These are phyloP conservation scores for Ceratocystis harringtonii DNA, from an alignment of 2,329 filamentous ascomycete species.

Conservation along the genomic window DNA sequence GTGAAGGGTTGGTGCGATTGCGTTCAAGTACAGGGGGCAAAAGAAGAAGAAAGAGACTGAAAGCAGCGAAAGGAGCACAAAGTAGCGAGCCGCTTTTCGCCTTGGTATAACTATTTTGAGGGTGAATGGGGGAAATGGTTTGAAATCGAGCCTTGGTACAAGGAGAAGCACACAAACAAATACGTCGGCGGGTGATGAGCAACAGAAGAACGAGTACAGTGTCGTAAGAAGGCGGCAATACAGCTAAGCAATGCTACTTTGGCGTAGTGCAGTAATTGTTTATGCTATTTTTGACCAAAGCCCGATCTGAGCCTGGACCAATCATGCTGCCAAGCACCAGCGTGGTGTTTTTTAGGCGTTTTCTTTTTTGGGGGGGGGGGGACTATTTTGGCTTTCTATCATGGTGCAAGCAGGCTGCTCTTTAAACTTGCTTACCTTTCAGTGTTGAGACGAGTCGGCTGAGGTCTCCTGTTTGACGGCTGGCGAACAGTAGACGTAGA, in stretches of 20 bases:
- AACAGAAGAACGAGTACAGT: not conserved
- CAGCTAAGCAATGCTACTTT: not conserved
- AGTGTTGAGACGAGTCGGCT: constrained; percentile 23
- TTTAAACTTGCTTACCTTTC: constrained; percentile 22
- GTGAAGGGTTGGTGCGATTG: constrained; percentile 22
- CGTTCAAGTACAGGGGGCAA: not conserved
- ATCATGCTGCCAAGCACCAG: not conserved
- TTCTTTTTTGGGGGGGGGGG: not conserved
- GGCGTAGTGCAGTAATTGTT: not conserved
- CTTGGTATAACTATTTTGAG: not conserved
- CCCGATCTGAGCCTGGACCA: not conserved
- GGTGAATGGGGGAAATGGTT: not conserved
- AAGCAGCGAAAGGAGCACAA: not conserved
- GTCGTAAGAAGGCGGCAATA: not conserved
- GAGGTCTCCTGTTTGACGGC: constrained; percentile 21
- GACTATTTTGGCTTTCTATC: not conserved
- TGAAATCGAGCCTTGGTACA: not conserved
- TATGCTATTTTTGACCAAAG: not conserved
- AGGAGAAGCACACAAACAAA: not conserved
- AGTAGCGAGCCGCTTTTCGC: not conserved
- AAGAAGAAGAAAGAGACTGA: not conserved
- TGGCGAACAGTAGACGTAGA: constrained; percentile 46
- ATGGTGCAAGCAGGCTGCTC: no score
- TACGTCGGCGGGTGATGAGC: not conserved
- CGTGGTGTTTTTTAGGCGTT: not conserved